Evolutionary conservation across 177 flowering plant genomes (phyloP), one percentile per base, ranked within the genome.

Genomic region (Vitis hybrid): DNA sequence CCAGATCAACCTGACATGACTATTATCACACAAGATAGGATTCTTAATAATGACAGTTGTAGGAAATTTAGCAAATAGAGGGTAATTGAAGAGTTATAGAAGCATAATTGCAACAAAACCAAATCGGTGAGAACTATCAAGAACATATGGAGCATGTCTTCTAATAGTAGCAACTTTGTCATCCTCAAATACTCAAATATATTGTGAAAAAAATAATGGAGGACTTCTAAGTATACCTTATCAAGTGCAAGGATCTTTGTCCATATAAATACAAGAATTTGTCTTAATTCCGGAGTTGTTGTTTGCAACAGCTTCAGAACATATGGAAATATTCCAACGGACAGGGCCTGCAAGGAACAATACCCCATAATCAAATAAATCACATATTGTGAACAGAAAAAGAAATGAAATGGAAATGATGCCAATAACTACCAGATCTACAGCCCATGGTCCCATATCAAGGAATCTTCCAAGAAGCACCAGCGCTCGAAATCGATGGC

Each of bases 371-470:
- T 48, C 4, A 61, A 55, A 79, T 45, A 58, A 39, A n/a, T 23
- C 15, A 60, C 15, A 60, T 30, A 45, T 50, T 17, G 60, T 21
- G 17, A 18, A 55, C 30, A 68, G 48, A n/a, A 64, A 62, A 11
- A 32, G 15, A 45, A 50, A n/a, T 54, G 58, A 49, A 63, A 34
- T 0, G 55, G 23, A 48, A 62, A 55, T 48, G 13, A 8, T 67
- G 58, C 1, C 15, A 48, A 67, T 51, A 76, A 57, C 15, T 82
- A 94, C 99, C 97, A 91, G 86, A 80, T 95, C 94, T 19, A 95
- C 99, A 76, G 99, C 98, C 99, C 99, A 93, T 34, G 94, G 86
- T 65, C 99, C 99, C 98, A 93, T 95, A 77, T 93, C 98, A 66
- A 95, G 90, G 77, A 95, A 95, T 82, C 87, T 89, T 66, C 96